These are phyloP conservation scores for Lipomyces yarrowii DNA, from an alignment of 1,139 yeast species.

Conservation along the genomic window DNA sequence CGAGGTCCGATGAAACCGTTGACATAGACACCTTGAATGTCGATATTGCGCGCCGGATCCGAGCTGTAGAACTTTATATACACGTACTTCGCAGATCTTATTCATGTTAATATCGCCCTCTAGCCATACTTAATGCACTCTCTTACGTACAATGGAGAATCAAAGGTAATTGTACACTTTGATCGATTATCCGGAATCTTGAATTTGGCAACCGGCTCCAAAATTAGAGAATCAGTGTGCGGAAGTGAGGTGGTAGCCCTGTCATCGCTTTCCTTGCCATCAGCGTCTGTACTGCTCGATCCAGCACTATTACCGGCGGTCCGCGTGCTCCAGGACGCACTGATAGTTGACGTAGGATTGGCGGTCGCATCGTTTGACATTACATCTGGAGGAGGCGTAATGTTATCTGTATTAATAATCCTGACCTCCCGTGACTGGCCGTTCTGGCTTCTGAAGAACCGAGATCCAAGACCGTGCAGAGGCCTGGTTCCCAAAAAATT, in stretches of 20 bases:
- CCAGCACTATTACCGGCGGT: neutral
- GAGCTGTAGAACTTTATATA: constrained; percentile 26
- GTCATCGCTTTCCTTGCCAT: constrained; percentile 1
- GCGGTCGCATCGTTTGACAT: neutral
- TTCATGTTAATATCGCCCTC: neutral
- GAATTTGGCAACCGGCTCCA: constrained; percentile 26
- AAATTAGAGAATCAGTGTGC: constrained; percentile 20
- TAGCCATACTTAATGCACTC: neutral
- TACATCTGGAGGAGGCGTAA: constrained; percentile 8
- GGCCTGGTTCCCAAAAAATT: constrained; percentile 1
- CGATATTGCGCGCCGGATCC: constrained; percentile 26
- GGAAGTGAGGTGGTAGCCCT: constrained; percentile 12
- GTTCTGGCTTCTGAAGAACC: neutral
- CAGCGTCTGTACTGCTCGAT: neutral
- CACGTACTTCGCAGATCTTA: constrained; percentile 22
- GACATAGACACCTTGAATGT: constrained; percentile 28
- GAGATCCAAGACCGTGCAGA: neutral
- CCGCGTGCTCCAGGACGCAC: neutral
- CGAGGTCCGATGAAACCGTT: constrained; percentile 29
- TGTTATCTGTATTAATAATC: constrained; percentile 23
- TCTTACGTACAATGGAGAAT: constrained; percentile 20
- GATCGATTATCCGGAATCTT: constrained; percentile 25
- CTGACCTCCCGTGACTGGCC: constrained; percentile 8
- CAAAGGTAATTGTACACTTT: constrained; percentile 26
- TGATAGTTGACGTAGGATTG: neutral